Evolutionary conservation across 1,139 yeast genomes (phyloP).

Genomic region (Scheffersomyces parashehatae): DNA sequence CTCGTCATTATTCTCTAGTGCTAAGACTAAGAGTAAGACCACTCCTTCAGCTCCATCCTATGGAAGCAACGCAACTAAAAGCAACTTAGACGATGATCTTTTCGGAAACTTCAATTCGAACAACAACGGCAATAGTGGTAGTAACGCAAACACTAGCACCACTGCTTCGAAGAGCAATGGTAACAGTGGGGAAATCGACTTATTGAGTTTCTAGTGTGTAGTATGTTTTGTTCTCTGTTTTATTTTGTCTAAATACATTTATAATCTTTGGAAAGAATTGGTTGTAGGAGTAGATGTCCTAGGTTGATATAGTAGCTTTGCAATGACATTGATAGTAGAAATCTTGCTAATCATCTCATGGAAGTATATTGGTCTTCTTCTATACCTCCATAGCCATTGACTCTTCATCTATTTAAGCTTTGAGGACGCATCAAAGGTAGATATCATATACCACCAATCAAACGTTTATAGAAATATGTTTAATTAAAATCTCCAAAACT

Average conservation of each 20-base stretch:
- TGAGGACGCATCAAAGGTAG: too few relatives aligned
- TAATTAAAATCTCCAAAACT: too few relatives aligned
- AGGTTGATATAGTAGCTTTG: background rate
- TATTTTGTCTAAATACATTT: background rate
- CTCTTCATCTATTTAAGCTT: background rate
- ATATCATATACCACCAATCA: too few relatives aligned
- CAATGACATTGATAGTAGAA: background rate
- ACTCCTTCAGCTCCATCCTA: slow-evolving; percentile 9
- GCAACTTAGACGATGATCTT: slow-evolving; percentile 21
- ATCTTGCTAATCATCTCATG: slow-evolving; percentile 1
- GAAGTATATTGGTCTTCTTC: too few relatives aligned
- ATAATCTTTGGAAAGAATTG: background rate
- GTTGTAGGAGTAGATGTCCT: background rate
- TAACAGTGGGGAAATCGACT: slow-evolving; percentile 37
- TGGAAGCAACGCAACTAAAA: slow-evolving; percentile 8
- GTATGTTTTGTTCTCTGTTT: background rate
- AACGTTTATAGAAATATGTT: too few relatives aligned
- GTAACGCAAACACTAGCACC: slow-evolving; percentile 7
- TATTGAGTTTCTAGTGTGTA: slow-evolving; percentile 38
- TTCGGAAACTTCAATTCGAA: slow-evolving; percentile 26
- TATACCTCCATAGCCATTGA: background rate
- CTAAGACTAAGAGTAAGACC: slow-evolving; percentile 48
- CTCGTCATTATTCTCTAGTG: slow-evolving; percentile 75
- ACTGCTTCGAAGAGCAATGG: slow-evolving; percentile 11
- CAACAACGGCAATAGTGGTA: slow-evolving; percentile 4